These are phyloP conservation scores for Cercospora sp. DNA, from an alignment of 2,329 filamentous ascomycete genomes.

Conservation along the genomic window DNA sequence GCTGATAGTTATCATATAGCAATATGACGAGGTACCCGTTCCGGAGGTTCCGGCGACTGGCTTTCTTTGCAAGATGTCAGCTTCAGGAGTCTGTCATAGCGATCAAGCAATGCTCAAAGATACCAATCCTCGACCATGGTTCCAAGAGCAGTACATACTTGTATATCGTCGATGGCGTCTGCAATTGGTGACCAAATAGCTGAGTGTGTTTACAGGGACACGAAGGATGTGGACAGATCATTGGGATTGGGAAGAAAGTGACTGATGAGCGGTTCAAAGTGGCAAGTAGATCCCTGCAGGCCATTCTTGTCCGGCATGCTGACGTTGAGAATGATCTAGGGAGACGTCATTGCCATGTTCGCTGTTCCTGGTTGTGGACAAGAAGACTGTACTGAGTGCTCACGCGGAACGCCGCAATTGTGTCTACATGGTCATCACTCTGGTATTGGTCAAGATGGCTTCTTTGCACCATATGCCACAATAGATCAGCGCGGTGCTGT, in stretches of 20 bases:
- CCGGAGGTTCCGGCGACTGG: neutral
- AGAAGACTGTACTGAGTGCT: neutral
- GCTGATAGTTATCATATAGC: neutral
- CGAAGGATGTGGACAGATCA: neutral
- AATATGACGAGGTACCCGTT: neutral
- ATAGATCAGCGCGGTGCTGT: neutral
- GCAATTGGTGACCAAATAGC: neutral
- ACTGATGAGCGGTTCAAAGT: neutral
- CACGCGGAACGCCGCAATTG: neutral
- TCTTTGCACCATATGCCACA: neutral
- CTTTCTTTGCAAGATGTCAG: neutral
- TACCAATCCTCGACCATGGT: neutral
- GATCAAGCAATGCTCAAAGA: conserved; percentile 1
- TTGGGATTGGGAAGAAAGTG: too few relatives aligned
- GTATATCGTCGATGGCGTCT: neutral
- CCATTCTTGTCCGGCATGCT: too few relatives aligned
- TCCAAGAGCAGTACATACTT: neutral
- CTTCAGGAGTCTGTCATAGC: neutral
- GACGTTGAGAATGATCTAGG: neutral
- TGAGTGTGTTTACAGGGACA: neutral
- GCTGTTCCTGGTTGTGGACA: neutral
- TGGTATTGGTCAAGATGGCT: neutral
- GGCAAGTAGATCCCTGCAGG: neutral
- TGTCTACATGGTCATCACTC: neutral
- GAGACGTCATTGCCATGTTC: neutral